phyloP scores from a whole-genome alignment of 2,329 filamentous ascomycete genomes.

The Diaporthe sp. region DNA sequence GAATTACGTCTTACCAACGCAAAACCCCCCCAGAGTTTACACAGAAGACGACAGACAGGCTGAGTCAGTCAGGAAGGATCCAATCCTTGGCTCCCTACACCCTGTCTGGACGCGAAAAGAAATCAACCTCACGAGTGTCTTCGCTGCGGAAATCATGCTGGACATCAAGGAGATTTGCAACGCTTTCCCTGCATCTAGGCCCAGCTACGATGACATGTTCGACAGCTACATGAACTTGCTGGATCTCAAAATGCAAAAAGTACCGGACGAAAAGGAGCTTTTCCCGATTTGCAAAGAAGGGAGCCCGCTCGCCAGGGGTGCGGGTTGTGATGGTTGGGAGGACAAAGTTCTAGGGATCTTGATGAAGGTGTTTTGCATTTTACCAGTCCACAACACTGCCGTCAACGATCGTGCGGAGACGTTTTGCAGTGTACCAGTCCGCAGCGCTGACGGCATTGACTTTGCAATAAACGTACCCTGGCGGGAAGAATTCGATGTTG shows the following conservation, averaged over 20 bases:
- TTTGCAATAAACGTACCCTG: no score
- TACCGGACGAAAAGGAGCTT: not conserved
- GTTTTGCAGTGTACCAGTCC: no score
- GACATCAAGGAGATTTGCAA: not conserved
- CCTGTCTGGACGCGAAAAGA: not conserved
- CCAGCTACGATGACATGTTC: not conserved
- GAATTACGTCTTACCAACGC: no score
- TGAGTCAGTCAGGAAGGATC: not conserved
- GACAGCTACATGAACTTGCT: not conserved
- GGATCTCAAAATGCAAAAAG: not conserved
- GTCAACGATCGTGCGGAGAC: not conserved
- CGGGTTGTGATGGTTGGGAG: not conserved
- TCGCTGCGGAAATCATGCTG: not conserved
- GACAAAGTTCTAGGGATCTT: not conserved
- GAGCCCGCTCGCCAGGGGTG: not conserved
- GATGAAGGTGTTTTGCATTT: not conserved
- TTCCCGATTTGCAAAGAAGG: not conserved
- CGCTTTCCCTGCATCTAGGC: not conserved
- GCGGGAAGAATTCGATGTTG: not conserved
- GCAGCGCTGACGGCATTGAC: no score
- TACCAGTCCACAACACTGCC: not conserved
- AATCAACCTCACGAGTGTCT: not conserved
- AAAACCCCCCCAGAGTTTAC: not conserved
- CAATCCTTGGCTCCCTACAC: not conserved
- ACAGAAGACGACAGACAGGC: not conserved